Conservation (phyloP, 2,329 filamentous ascomycete genomes). For the Nigrospora sphaerica region DNA sequence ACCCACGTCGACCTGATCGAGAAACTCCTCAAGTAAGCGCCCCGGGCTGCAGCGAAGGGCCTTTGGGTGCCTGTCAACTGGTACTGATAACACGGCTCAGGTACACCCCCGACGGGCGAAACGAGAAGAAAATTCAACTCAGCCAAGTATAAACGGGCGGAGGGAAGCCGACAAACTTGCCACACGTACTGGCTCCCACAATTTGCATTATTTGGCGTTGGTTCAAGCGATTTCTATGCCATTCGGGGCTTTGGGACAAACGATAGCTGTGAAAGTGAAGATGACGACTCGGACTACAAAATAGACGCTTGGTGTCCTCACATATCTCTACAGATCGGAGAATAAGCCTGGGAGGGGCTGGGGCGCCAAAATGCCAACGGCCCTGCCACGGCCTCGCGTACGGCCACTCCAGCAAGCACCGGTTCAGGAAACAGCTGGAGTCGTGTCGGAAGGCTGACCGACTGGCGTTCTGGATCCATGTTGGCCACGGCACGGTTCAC, state of each 20-base stretch:
- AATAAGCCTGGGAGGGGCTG: too few relatives aligned
- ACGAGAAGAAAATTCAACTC: constrained; percentile 51
- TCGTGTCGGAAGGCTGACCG: too few relatives aligned
- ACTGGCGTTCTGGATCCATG: too few relatives aligned
- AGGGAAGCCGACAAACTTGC: not conserved
- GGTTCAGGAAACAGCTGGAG: too few relatives aligned
- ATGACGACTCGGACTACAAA: not conserved
- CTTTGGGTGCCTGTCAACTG: not conserved
- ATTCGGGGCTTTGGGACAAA: not conserved
- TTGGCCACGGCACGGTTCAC: too few relatives aligned
- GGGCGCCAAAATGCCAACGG: too few relatives aligned
- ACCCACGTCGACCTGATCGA: constrained; percentile 98
- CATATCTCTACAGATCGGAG: too few relatives aligned
- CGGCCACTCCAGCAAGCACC: too few relatives aligned
- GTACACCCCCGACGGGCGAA: constrained; percentile 56
- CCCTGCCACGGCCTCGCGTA: too few relatives aligned
- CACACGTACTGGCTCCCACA: constrained; percentile 2
- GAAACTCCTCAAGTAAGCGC: constrained; percentile 82
- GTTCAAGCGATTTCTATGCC: constrained; percentile 11
- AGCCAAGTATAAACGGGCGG: constrained; percentile 12
- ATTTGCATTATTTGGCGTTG: constrained; percentile 23
- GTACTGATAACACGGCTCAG: constrained; percentile 24
- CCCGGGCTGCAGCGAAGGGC: not conserved
- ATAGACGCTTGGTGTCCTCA: not conserved
- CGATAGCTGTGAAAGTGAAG: not conserved